These are phyloP conservation scores for Lophium mytilinum DNA, from an alignment of 495 filamentous ascomycete species.

Conservation along the genomic window DNA sequence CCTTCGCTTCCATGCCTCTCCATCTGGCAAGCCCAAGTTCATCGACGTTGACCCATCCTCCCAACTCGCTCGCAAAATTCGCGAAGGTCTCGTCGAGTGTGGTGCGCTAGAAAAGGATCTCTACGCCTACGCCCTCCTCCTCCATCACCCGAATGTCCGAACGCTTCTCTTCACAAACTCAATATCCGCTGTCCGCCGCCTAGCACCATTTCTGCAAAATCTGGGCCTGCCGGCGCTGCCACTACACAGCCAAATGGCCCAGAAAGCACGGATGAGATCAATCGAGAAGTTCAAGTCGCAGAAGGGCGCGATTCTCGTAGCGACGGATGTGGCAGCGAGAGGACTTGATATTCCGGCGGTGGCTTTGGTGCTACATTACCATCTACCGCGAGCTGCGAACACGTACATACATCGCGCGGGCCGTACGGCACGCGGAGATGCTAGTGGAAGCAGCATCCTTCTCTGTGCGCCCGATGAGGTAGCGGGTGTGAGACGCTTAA, in stretches of 20 bases:
- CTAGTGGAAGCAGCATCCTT: constrained; percentile 69
- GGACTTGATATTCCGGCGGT: constrained; percentile 90
- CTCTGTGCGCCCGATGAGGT: constrained; percentile 91
- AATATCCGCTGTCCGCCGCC: constrained; percentile 81
- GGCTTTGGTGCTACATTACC: constrained; percentile 85
- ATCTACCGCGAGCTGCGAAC: constrained; percentile 85
- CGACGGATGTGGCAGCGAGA: constrained; percentile 93
- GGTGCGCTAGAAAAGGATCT: constrained; percentile 92
- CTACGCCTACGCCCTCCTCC: constrained; percentile 80
- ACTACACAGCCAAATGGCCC: constrained; percentile 88
- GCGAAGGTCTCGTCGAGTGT: constrained; percentile 88
- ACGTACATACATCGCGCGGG: constrained; percentile 93
- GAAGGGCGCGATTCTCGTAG: constrained; percentile 66
- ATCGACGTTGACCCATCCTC: constrained; percentile 81
- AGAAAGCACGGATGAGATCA: constrained; percentile 91
- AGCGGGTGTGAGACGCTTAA: constrained; percentile 68
- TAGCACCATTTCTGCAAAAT: constrained; percentile 76
- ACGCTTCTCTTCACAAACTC: constrained; percentile 92
- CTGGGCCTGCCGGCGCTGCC: constrained; percentile 69
- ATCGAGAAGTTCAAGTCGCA: constrained; percentile 72
- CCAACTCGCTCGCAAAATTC: constrained; percentile 78
- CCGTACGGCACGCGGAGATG: constrained; percentile 79
- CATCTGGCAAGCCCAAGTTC: constrained; percentile 64
- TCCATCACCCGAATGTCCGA: constrained; percentile 70
- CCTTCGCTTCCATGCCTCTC: constrained; percentile 65